Percentiles rank a stretch among this genome's conserved stretches.
These are phyloP conservation scores for Sanguinoderma infundibulare DNA, from an alignment of 1,284 basidiomycete genomes.

Conservation along the genomic window DNA sequence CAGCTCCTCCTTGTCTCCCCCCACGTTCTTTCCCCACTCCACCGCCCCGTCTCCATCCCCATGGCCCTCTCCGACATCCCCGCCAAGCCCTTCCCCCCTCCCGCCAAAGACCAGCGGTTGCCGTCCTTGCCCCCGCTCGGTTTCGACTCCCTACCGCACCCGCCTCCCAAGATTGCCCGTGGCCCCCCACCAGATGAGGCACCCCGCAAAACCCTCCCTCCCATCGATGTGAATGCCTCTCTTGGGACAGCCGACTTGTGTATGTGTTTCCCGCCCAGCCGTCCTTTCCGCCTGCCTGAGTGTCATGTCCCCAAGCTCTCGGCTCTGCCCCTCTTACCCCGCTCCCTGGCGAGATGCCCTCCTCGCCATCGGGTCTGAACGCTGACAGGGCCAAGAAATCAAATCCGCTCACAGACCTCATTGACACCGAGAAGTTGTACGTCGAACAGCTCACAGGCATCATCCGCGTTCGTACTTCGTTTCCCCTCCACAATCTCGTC, in stretches of 20 bases:
- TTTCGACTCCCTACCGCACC: slow-evolving; percentile 38
- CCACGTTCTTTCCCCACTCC: slow-evolving; percentile 20
- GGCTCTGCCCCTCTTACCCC: slow-evolving; percentile 29
- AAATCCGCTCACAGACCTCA: slow-evolving; percentile 91
- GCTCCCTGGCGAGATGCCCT: slow-evolving; percentile 28
- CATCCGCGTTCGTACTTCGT: slow-evolving; percentile 74
- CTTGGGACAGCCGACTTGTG: slow-evolving; percentile 31
- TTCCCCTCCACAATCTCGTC: slow-evolving; percentile 5
- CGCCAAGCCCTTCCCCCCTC: slow-evolving; percentile 37
- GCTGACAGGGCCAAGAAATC: slow-evolving; percentile 58
- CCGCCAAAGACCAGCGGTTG: slow-evolving; percentile 39
- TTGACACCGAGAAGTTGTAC: slow-evolving; percentile 92
- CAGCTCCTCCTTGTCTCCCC: neutral
- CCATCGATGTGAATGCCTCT: slow-evolving; percentile 38
- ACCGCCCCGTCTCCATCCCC: slow-evolving; percentile 1
- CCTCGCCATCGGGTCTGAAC: slow-evolving; percentile 33
- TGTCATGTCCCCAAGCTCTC: slow-evolving; percentile 12
- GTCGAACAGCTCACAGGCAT: slow-evolving; percentile 91
- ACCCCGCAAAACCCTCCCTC: slow-evolving; percentile 26
- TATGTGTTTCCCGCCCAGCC: slow-evolving; percentile 18
- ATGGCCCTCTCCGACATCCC: slow-evolving; percentile 23
- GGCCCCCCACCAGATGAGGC: slow-evolving; percentile 19
- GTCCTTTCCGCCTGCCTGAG: neutral
- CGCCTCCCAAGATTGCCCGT: slow-evolving; percentile 41
- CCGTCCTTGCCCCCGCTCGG: slow-evolving; percentile 40